A percentile compares a stretch with the other conserved stretches of the same genome.
Conservation (phyloP, 441 rosid genomes). For the Francoa sonchifolia region DNA sequence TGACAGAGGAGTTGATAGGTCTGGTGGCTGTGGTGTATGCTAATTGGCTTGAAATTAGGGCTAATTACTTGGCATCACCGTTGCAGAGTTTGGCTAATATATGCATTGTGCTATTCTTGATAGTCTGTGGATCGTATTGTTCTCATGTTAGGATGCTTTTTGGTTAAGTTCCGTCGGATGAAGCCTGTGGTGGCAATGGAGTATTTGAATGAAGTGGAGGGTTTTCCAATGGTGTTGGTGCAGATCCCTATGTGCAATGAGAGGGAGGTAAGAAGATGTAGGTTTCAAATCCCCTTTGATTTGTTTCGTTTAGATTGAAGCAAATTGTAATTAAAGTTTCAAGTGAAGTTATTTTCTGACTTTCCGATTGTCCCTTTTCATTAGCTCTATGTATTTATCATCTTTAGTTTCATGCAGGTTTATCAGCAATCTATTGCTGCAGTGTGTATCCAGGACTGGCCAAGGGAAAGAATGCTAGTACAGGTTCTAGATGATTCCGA, state of each 20-base stretch:
- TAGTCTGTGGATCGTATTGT: constrained; percentile 63
- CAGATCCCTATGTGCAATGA: constrained; percentile 96
- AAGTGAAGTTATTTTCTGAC: too few relatives aligned
- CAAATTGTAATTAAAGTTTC: too few relatives aligned
- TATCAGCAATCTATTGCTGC: constrained; percentile 84
- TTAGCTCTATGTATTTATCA: too few relatives aligned
- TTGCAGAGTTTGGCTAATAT: constrained; percentile 60
- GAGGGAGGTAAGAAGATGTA: constrained; percentile 82
- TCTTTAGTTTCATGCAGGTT: too few relatives aligned
- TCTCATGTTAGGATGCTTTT: constrained; percentile 62
- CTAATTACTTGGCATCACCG: constrained; percentile 63
- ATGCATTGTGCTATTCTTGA: constrained; percentile 70
- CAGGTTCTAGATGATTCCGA: constrained; percentile 87
- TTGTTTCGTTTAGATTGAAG: too few relatives aligned
- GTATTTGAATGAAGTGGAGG: constrained; percentile 32
- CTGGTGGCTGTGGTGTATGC: constrained; percentile 47
- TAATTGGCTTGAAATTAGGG: constrained; percentile 58
- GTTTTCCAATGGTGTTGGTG: constrained; percentile 78
- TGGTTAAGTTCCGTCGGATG: constrained; percentile 53
- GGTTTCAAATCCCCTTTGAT: constrained; percentile 23
- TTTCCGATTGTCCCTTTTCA: neutral
- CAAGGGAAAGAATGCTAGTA: constrained; percentile 77
- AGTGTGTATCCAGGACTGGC: constrained; percentile 82
- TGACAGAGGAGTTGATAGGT: constrained; percentile 37
- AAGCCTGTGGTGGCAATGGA: constrained; percentile 46